A percentile compares a stretch with the other conserved stretches of the same genome.
phyloP scores from a whole-genome alignment of 805 yeast genomes.

The Scheffersomyces ergatensis region DNA sequence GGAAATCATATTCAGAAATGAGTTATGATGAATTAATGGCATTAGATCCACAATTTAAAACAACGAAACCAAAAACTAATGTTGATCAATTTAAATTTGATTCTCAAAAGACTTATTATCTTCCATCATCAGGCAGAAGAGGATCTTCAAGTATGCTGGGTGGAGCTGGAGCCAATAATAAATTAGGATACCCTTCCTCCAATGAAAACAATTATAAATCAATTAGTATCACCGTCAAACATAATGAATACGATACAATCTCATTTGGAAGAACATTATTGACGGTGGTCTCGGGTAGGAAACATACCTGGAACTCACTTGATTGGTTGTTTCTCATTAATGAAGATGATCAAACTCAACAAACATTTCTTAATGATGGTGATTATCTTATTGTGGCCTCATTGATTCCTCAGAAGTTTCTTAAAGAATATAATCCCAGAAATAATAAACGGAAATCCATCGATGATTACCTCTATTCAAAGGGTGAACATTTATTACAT shows the following conservation, averaged over 20 bases:
- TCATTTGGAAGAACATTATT: constrained; percentile 29
- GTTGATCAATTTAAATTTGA: constrained; percentile 46
- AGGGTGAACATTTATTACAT: constrained; percentile 22
- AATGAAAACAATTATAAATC: constrained; percentile 38
- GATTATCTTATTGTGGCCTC: constrained; percentile 38
- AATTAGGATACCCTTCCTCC: constrained; percentile 23
- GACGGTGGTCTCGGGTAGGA: constrained; percentile 37
- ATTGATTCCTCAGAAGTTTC: constrained; percentile 23
- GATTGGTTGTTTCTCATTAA: constrained; percentile 33
- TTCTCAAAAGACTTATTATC: constrained; percentile 29
- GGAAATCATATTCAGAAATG: constrained; percentile 51
- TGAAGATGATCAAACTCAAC: constrained; percentile 2
- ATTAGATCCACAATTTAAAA: constrained; percentile 50
- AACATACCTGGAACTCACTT: constrained; percentile 43
- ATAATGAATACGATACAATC: constrained; percentile 28
- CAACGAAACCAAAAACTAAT: constrained; percentile 35
- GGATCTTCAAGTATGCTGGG: constrained; percentile 1
- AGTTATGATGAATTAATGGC: constrained; percentile 53
- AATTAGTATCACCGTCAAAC: constrained; percentile 44
- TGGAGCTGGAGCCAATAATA: constrained; percentile 6
- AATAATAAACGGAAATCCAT: constrained; percentile 4
- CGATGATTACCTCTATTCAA: constrained; percentile 19
- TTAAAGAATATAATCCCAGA: constrained; percentile 8
- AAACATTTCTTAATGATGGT: constrained; percentile 30
- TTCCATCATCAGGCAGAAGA: constrained; percentile 12